These are phyloP conservation scores for Annona squamosa DNA, from an alignment of 164 flowering plant genomes.

Conservation along the genomic window DNA sequence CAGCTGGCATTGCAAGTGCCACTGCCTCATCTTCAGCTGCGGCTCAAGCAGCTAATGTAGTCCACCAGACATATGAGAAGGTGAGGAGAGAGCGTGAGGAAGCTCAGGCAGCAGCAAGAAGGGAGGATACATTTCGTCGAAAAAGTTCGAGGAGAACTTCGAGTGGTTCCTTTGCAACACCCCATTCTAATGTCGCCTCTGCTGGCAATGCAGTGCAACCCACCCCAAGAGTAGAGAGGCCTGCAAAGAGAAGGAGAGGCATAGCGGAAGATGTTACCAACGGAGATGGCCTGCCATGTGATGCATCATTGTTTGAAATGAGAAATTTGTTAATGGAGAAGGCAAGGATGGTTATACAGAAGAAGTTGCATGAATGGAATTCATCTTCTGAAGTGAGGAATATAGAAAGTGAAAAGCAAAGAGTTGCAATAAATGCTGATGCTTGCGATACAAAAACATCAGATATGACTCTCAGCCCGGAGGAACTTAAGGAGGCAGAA, in stretches of 20 bases:
- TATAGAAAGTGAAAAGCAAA: slow-evolving; percentile 14
- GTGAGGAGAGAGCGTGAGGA: slow-evolving; percentile 66
- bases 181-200: slow-evolving; percentile 13
- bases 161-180: slow-evolving; percentile 16
- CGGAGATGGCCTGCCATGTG: slow-evolving; percentile 11
- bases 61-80: slow-evolving; percentile 58
- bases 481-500: slow-evolving; percentile 9
- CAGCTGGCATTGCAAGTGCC: slow-evolving; percentile 30
- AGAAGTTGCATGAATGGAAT: slow-evolving; percentile 36
- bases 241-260: slow-evolving; percentile 35
- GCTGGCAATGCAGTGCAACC: neutral
- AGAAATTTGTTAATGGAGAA: slow-evolving; percentile 47
- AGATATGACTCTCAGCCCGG: slow-evolving; percentile 7
- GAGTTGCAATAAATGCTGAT: slow-evolving; percentile 7
- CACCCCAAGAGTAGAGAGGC: slow-evolving; percentile 19
- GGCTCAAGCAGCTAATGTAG: slow-evolving; percentile 54
- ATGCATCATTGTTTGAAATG: slow-evolving; percentile 27
- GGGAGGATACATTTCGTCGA: slow-evolving; percentile 45
- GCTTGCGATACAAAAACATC: slow-evolving; percentile 12
- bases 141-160: slow-evolving; percentile 39
- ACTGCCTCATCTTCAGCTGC: slow-evolving; percentile 36
- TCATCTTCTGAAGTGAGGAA: slow-evolving; percentile 13
- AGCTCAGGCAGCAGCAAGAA: slow-evolving; percentile 59
- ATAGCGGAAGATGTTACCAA: slow-evolving; percentile 21
- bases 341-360: slow-evolving; percentile 47